These are phyloP conservation scores for Dactylellina haptotyla DNA, from an alignment of 2,329 filamentous ascomycete genomes.

Conservation along the genomic window DNA sequence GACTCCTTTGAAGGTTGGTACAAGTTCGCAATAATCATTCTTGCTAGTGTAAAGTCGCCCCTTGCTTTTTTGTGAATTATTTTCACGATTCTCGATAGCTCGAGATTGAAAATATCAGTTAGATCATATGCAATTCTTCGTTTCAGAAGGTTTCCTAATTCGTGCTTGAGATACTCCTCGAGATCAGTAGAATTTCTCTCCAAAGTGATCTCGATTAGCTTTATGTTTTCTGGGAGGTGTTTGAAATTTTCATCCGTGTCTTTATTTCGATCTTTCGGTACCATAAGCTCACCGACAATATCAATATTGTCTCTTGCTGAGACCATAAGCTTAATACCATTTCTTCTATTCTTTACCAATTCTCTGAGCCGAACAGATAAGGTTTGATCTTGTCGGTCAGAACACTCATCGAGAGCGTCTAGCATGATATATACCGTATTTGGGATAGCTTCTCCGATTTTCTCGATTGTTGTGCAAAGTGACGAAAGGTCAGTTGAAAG, in stretches of 20 bases:
- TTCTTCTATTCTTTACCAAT: not conserved
- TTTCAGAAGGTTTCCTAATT: not conserved
- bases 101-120: not conserved
- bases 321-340: constrained; percentile 2
- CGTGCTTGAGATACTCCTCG: constrained; percentile 12
- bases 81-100: constrained; percentile 20
- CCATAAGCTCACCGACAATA: constrained; percentile 4
- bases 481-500: too few species aligned
- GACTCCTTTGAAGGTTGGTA: constrained; percentile 29
- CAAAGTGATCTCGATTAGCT: constrained; percentile 15
- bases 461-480: constrained; percentile 6
- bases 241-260: not conserved
- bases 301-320: constrained; percentile 28
- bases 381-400: constrained; percentile 9
- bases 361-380: not conserved
- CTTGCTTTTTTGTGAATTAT: constrained; percentile 22
- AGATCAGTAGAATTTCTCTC: constrained; percentile 24
- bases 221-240: not conserved
- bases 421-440: constrained; percentile 17
- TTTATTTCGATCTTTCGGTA: too few species aligned
- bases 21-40: constrained; percentile 25
- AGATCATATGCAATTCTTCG: constrained; percentile 9
- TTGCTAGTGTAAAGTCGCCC: constrained; percentile 27
- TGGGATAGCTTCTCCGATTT: not conserved
- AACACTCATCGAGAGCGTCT: constrained; percentile 38